Evolutionary conservation across 192 early-diverging fungal genomes (phyloP).

Genomic region (Backusella mclennaniae): DNA sequence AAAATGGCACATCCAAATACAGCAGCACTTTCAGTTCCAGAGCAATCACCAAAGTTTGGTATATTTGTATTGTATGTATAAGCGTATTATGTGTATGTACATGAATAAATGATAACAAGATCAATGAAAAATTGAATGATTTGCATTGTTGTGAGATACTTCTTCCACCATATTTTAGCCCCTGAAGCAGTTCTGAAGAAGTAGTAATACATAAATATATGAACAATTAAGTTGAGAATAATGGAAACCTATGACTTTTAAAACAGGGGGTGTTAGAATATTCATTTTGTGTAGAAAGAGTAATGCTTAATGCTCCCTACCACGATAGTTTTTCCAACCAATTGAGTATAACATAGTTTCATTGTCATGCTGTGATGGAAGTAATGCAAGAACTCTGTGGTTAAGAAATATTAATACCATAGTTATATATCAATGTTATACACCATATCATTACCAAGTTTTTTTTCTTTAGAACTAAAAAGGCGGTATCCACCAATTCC

Average conservation of each 20-base stretch:
- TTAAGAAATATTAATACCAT: not conserved
- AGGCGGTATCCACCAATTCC: conserved; percentile 85
- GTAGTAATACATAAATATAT: conserved; percentile 89
- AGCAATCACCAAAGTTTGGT: conserved; percentile 62
- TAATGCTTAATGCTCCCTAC: conserved; percentile 38
- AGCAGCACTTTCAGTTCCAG: conserved; percentile 70
- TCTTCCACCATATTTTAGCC: conserved; percentile 88
- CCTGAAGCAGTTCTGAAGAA: conserved; percentile 73
- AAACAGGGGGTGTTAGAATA: not conserved
- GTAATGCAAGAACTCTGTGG: conserved; percentile 78
- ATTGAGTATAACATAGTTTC: conserved; percentile 79
- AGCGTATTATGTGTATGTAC: conserved; percentile 76
- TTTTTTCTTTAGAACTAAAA: conserved; percentile 81
- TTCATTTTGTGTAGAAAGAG: not conserved
- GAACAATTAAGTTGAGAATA: conserved; percentile 81
- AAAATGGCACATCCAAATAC: conserved; percentile 75
- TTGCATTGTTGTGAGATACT: conserved; percentile 79
- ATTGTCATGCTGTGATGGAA: conserved; percentile 91
- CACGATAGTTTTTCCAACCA: conserved; percentile 66
- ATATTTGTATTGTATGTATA: conserved; percentile 58
- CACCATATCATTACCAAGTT: conserved; percentile 47
- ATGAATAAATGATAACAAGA: conserved; percentile 76
- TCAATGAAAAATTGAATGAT: conserved; percentile 88
- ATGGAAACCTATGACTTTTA: conserved; percentile 68
- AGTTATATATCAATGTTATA: not conserved